These are phyloP conservation scores for Helenozyma rhizophorensis DNA, from an alignment of 805 yeast species.

Conservation along the genomic window DNA sequence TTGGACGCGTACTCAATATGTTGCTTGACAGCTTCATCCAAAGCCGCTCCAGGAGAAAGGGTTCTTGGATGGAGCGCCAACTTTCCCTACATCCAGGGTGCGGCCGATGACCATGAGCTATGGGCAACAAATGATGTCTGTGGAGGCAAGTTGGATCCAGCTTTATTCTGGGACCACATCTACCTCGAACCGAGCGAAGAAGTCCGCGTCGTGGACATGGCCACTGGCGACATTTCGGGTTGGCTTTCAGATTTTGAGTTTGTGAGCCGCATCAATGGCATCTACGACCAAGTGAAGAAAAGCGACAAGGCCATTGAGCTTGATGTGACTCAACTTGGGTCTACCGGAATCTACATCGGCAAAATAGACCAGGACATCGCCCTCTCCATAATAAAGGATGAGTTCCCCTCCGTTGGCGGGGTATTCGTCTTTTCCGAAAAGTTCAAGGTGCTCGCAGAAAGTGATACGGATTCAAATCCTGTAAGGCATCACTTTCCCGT, in stretches of 20 bases:
- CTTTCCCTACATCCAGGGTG: constrained; percentile 75
- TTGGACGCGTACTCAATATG: constrained; percentile 7
- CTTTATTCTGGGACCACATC: constrained; percentile 49
- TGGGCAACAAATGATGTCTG: constrained; percentile 49
- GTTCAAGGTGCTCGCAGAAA: constrained; percentile 1
- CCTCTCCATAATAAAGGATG: constrained; percentile 4
- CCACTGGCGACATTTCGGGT: constrained; percentile 17
- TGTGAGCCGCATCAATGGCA: constrained; percentile 11
- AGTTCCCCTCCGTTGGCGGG: constrained; percentile 3
- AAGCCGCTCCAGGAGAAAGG: constrained; percentile 2
- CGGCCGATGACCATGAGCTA: constrained; percentile 90
- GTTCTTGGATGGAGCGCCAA: constrained; percentile 8
- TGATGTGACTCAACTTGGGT: constrained; percentile 12
- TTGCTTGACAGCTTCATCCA: constrained; percentile 13
- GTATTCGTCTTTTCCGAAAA: constrained; percentile 24
- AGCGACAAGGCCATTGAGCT: not conserved
- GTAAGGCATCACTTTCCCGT: too few relatives aligned
- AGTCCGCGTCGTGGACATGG: constrained; percentile 17
- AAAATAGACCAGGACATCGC: constrained; percentile 13
- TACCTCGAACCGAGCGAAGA: constrained; percentile 8
- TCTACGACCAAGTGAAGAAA: constrained; percentile 5
- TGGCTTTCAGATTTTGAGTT: constrained; percentile 24
- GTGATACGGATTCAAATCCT: too few relatives aligned
- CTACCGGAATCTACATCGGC: constrained; percentile 29
- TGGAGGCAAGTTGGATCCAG: constrained; percentile 49